Evolutionary conservation across 2,329 filamentous ascomycete genomes (phyloP).

Genomic region (Tetracladium maxilliforme): DNA sequence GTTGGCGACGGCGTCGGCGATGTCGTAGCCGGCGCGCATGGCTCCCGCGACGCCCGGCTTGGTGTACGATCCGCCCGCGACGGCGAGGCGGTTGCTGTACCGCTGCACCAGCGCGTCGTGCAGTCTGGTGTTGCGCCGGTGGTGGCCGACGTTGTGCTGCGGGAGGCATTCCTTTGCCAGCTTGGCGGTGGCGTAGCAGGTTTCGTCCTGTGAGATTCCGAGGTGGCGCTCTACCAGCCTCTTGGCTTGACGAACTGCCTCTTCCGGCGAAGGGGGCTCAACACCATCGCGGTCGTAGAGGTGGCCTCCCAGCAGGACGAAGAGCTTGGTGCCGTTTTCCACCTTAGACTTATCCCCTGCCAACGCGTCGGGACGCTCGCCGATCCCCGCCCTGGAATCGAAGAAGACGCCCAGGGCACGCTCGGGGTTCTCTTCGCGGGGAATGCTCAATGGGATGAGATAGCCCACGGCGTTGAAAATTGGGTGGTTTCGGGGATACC

Average conservation of each 20-base stretch:
- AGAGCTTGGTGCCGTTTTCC: constrained; percentile 85
- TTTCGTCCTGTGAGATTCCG: constrained; percentile 43
- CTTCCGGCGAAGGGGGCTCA: constrained; percentile 53
- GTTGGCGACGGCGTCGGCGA: too few species aligned
- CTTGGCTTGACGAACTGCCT: constrained; percentile 57
- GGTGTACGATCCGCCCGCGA: constrained; percentile 33
- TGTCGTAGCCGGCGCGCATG: too few species aligned
- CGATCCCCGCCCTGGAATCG: constrained; percentile 46
- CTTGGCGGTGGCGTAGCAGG: constrained; percentile 44
- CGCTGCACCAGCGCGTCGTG: constrained; percentile 34
- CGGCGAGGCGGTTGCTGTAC: constrained; percentile 38
- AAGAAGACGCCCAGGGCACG: constrained; percentile 84
- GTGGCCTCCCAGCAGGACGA: constrained; percentile 89
- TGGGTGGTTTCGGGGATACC: constrained; percentile 54
- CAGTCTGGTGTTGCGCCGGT: constrained; percentile 32
- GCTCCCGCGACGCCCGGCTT: too few species aligned
- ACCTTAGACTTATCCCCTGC: constrained; percentile 10
- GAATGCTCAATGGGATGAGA: constrained; percentile 64
- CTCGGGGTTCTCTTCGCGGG: constrained; percentile 63
- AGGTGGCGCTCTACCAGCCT: constrained; percentile 60
- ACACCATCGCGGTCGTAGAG: too few species aligned
- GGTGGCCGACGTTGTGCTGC: constrained; percentile 75
- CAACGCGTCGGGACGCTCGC: constrained; percentile 27
- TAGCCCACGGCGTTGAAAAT: constrained; percentile 71
- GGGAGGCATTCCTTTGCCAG: constrained; percentile 67